These are phyloP conservation scores for Eleusine coracana DNA, from an alignment of 176 grass and related monocot species.

Conservation along the genomic window DNA sequence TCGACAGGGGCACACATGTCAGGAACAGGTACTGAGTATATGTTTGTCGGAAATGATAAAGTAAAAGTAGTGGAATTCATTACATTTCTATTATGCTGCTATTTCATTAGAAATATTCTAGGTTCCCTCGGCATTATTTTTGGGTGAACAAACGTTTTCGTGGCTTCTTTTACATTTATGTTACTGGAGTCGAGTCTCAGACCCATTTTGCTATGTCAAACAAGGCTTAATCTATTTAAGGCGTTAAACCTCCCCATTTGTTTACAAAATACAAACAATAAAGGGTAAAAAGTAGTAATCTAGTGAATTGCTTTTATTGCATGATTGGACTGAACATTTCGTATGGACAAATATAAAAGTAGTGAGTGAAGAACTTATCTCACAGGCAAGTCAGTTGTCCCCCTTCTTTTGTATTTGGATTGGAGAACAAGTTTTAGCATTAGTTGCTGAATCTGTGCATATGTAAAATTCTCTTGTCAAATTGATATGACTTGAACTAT, in stretches of 20 bases:
- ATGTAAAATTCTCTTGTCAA: not conserved
- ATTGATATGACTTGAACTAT: constrained; percentile 26
- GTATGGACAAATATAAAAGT: not conserved
- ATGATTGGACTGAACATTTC: not conserved
- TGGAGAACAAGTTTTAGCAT: constrained; percentile 25
- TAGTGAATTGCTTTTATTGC: not conserved
- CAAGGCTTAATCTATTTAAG: constrained; percentile 51
- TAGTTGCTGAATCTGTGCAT: constrained; percentile 54
- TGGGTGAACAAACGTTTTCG: not conserved
- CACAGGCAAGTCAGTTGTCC: not conserved
- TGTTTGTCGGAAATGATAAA: not conserved
- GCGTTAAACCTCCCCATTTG: not conserved
- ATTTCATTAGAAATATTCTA: constrained; percentile 26
- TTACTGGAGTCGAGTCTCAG: constrained; percentile 52
- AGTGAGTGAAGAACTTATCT: not conserved
- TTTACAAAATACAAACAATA: not conserved
- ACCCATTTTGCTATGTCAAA: constrained; percentile 62
- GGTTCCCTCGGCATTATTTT: constrained; percentile 6
- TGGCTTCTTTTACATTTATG: constrained; percentile 48
- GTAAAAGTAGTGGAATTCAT: not conserved
- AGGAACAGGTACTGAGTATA: constrained; percentile 14
- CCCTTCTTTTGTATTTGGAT: constrained; percentile 4
- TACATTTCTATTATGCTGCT: not conserved
- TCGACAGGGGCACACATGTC: constrained; percentile 12
- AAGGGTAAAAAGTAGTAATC: not conserved